A percentile compares a stretch with the other conserved stretches of the same genome.
These are phyloP conservation scores for Ascochyta clinopodiicola DNA, from an alignment of 2,329 filamentous ascomycete genomes.

Conservation along the genomic window DNA sequence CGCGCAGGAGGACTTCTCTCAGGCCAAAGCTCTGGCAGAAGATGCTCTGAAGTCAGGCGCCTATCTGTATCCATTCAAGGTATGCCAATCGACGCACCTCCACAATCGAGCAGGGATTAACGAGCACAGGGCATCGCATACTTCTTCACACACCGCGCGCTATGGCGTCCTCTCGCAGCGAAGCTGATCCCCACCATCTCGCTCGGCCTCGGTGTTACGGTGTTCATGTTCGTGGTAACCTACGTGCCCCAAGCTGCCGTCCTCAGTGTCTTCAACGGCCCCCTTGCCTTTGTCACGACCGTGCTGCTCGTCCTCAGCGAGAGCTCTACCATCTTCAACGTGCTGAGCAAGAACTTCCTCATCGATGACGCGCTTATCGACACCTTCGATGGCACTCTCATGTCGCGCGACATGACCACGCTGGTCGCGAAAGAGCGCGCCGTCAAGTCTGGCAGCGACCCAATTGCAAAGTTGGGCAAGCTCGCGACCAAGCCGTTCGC, in stretches of 20 bases:
- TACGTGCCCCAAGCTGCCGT: slow-evolving; percentile 85
- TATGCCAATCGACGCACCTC: slow-evolving; percentile 29
- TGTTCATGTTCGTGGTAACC: slow-evolving; percentile 84
- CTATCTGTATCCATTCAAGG: slow-evolving; percentile 85
- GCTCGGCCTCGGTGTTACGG: slow-evolving; percentile 74
- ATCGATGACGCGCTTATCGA: slow-evolving; percentile 84
- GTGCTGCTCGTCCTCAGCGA: slow-evolving; percentile 67
- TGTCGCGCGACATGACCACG: slow-evolving; percentile 60
- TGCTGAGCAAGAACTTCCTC: slow-evolving; percentile 73
- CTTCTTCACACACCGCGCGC: slow-evolving; percentile 62
- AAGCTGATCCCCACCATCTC: slow-evolving; percentile 68
- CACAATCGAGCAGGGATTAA: slow-evolving; percentile 4
- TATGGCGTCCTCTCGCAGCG: slow-evolving; percentile 66
- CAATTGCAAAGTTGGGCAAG: slow-evolving; percentile 64
- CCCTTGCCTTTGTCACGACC: slow-evolving; percentile 76
- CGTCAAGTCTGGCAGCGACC: slow-evolving; percentile 64
- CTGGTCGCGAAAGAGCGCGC: slow-evolving; percentile 79
- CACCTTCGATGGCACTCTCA: slow-evolving; percentile 79
- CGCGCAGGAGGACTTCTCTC: slow-evolving; percentile 72
- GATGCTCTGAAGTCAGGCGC: slow-evolving; percentile 77
- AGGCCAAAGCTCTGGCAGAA: slow-evolving; percentile 67
- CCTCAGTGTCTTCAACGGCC: slow-evolving; percentile 84
- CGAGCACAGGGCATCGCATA: slow-evolving; percentile 63
- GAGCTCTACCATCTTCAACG: slow-evolving; percentile 57
- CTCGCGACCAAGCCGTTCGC: slow-evolving; percentile 62